Percentiles rank a stretch among this genome's conserved stretches.
Conservation (phyloP, 2,329 filamentous ascomycete genomes). For the Rachicladosporium sp. region DNA sequence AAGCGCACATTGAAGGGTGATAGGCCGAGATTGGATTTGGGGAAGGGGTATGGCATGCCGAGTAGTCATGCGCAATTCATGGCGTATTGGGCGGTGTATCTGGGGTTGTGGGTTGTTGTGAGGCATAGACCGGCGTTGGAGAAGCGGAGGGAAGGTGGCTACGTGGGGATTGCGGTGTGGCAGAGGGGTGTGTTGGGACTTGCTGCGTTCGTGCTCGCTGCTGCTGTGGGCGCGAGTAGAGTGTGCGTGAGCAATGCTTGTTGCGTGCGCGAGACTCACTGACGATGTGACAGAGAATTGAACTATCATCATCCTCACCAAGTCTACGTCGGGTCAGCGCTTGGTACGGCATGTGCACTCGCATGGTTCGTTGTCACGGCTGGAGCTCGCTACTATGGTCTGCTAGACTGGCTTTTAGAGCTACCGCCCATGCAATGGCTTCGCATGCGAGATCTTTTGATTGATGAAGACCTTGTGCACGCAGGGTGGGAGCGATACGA, state of each 20-base stretch:
- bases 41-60: slow-evolving; percentile 97
- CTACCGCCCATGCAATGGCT: slow-evolving; percentile 51
- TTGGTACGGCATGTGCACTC: slow-evolving; percentile 58
- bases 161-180: slow-evolving; percentile 44
- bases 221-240: slow-evolving; percentile 60
- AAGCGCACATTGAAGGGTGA: slow-evolving; percentile 91
- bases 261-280: neutral
- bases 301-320: slow-evolving; percentile 85
- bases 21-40: slow-evolving; percentile 65
- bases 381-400: slow-evolving; percentile 52
- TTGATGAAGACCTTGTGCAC: slow-evolving; percentile 79
- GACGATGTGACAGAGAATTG: slow-evolving; percentile 28
- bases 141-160: slow-evolving; percentile 1
- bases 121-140: slow-evolving; percentile 49
- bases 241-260: slow-evolving; percentile 44
- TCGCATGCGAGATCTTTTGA: slow-evolving; percentile 68
- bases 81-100: slow-evolving; percentile 75
- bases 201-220: slow-evolving; percentile 28
- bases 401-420: slow-evolving; percentile 61
- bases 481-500: slow-evolving; percentile 93
- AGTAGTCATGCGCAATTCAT: slow-evolving; percentile 92
- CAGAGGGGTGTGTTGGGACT: slow-evolving; percentile 47
- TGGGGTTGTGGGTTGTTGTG: slow-evolving; percentile 72
- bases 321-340: slow-evolving; percentile 65
- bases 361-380: slow-evolving; percentile 67